Conservation (phyloP, 73 alveolate genomes). For the Blepharisma japonicum region DNA sequence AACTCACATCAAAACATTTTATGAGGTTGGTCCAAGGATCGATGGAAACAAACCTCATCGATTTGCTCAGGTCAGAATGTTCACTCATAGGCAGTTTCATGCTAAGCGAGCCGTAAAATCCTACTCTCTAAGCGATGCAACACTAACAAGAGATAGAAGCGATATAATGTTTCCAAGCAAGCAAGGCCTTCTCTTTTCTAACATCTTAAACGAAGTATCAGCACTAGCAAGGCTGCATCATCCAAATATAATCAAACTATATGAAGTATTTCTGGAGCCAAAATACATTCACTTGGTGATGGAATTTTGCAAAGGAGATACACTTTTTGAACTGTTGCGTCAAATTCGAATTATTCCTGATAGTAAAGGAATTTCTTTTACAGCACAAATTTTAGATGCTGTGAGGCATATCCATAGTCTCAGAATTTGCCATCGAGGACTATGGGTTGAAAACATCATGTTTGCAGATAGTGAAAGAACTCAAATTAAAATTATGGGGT, state of each 20-base stretch:
- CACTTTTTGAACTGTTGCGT: slow-evolving; percentile 2
- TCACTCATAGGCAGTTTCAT: background rate
- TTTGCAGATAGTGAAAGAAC: background rate
- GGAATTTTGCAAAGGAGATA: slow-evolving; percentile 5
- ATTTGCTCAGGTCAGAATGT: slow-evolving; percentile 4
- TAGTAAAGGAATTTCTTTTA: background rate
- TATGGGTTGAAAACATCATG: background rate
- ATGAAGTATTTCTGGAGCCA: background rate
- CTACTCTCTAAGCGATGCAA: background rate
- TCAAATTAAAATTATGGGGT: slow-evolving; percentile 1
- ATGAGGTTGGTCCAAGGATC: no score
- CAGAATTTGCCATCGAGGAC: background rate
- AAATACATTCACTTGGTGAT: background rate
- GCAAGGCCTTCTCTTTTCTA: background rate
- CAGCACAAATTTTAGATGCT: background rate
- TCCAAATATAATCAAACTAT: background rate
- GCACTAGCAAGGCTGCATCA: background rate
- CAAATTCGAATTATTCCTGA: background rate
- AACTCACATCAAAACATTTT: no score
- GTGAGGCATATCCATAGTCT: background rate
- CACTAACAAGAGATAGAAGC: background rate
- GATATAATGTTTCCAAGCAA: background rate
- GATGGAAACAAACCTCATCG: no score
- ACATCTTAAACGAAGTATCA: background rate
- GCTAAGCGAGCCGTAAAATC: background rate